These are phyloP conservation scores for Kernera saxatilis DNA, from an alignment of 345 rosid species.

Conservation along the genomic window DNA sequence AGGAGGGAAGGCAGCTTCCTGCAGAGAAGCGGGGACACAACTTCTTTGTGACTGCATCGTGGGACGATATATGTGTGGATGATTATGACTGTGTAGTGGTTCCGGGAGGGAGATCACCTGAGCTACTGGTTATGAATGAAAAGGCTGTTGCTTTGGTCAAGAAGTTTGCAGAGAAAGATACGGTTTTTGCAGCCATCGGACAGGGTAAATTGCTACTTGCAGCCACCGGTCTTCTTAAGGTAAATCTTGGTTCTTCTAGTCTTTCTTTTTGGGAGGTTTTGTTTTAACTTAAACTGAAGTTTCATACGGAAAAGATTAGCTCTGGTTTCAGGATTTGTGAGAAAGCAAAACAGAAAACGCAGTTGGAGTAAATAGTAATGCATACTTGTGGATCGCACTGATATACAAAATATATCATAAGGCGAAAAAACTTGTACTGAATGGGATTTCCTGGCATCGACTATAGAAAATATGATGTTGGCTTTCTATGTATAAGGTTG, in stretches of 20 bases:
- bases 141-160: constrained; percentile 39
- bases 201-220: constrained; percentile 48
- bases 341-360: background rate
- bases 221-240: constrained; percentile 42
- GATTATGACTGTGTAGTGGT: constrained; percentile 44
- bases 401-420: too few species aligned
- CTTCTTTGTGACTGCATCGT: constrained; percentile 35
- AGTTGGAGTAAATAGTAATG: background rate
- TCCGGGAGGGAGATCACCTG: constrained; percentile 50
- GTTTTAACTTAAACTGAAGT: too few species aligned
- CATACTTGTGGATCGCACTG: background rate
- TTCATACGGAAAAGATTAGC: background rate
- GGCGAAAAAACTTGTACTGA: too few species aligned
- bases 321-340: background rate
- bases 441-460: too few species aligned
- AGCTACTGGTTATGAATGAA: constrained; percentile 42
- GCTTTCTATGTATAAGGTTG: background rate
- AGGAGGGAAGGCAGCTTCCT: constrained; percentile 38
- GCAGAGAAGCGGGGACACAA: constrained; percentile 50
- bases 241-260: background rate
- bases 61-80: constrained; percentile 35
- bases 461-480: background rate
- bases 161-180: constrained; percentile 35
- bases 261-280: background rate
- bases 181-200: constrained; percentile 43